Evolutionary conservation across 495 filamentous ascomycete genomes (phyloP), one percentile per base, ranked within the genome.

Genomic region (Penicillium paxilli): DNA sequence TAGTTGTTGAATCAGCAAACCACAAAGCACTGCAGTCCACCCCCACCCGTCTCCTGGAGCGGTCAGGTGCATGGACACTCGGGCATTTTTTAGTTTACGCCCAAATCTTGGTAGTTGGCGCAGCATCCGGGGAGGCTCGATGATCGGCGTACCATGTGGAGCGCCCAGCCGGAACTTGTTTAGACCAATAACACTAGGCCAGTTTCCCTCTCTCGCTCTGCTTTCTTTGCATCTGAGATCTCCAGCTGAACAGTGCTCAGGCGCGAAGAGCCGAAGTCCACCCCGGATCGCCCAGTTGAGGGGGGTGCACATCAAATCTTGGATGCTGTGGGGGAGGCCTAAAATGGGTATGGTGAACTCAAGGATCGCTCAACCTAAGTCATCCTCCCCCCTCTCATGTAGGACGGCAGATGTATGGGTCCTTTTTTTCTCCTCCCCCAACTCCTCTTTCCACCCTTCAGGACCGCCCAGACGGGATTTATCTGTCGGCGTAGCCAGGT

Each of bases 61-160:
- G 33, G 53, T 56, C 53, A 50, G 20, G 22, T 44, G 47, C 46
- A 33, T 44, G 19, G 32, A 26, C 42, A 26, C 49, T 49, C 52
- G 53, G 53, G 30, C 47, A 26, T 44, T 56, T 56, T 45, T 44
- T 21, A 25, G 21, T 23, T 38, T 28, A 20, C 26, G 25, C 24
- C 24, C 28, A 22, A 32, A 14, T 32, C n/a, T 20, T 50, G 40
- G 47, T n/a, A 24, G 40, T 37, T 48, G 32, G 20, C 22, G 12
- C 41, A 32, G n/a, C 41, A 48, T 55, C 52, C 48, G 52, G 52
- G 52, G 57, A 54, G 56, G 52, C 48, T 44, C 40, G 52, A 59
- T 52, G 57, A 59, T 59, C 52, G 37, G 38, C 57, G 22, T 26
- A 23, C 51, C 52, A 52, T 59, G 57, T 59, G 57, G 56, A 40